Conservation (phyloP, 306 rosid species). For the Comarum palustre region DNA sequence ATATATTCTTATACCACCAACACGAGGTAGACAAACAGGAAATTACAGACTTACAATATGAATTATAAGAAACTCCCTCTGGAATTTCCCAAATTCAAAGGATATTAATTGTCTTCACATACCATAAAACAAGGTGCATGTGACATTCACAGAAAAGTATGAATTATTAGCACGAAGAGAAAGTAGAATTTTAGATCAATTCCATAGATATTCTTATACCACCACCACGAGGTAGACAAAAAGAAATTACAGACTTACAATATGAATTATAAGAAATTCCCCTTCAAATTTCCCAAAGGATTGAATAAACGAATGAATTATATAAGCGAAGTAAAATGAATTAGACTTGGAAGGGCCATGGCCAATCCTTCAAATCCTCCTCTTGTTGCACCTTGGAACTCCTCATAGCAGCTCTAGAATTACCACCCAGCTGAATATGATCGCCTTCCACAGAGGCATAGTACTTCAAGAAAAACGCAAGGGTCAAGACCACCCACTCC, state of each 20-base stretch:
- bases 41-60: too few relatives aligned
- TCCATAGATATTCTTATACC: neutral
- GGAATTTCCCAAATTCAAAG: too few relatives aligned
- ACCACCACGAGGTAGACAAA: neutral
- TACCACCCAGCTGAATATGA: constrained; percentile 9
- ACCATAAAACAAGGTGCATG: neutral
- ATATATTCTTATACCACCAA: neutral
- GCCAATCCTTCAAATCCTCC: constrained; percentile 85
- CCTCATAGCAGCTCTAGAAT: constrained; percentile 30
- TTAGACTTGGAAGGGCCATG: constrained; percentile 83
- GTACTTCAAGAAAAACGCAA: constrained; percentile 77
- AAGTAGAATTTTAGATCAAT: neutral
- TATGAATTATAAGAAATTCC: neutral
- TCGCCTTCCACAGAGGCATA: constrained; percentile 52
- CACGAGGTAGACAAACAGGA: neutral
- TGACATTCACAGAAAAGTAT: too few relatives aligned
- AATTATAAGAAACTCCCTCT: too few relatives aligned
- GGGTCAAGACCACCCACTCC: constrained; percentile 81
- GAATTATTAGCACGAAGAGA: neutral
- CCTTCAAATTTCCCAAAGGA: neutral
- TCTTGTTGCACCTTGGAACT: constrained; percentile 75
- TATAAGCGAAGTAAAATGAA: neutral
- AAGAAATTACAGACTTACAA: neutral
- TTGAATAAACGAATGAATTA: constrained; percentile 9
- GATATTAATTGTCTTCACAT: neutral